Conservation (phyloP, 2,329 filamentous ascomycete species). For the Fusarium sp. region DNA sequence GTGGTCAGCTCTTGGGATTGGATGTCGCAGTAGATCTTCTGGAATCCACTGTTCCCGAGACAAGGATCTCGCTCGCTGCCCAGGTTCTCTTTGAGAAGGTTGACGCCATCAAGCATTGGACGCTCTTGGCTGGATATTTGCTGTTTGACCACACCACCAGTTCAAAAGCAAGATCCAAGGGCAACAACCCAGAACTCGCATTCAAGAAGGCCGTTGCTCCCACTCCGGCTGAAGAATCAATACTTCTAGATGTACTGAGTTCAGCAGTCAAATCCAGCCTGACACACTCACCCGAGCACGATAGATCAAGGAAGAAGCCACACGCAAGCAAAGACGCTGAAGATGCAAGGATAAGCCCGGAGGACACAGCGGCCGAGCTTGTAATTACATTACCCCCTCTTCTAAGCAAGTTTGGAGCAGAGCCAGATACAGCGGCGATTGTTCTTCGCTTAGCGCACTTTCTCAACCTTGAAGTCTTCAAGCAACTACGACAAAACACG, state of each 20-base stretch:
- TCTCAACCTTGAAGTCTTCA: slow-evolving; percentile 88
- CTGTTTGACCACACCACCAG: slow-evolving; percentile 88
- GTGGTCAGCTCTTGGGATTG: slow-evolving; percentile 59
- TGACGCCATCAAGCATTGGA: slow-evolving; percentile 86
- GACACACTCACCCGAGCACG: slow-evolving; percentile 73
- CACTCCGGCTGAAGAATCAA: slow-evolving; percentile 80
- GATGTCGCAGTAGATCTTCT: slow-evolving; percentile 68
- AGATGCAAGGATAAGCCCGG: slow-evolving; percentile 58
- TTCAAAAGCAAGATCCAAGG: slow-evolving; percentile 64
- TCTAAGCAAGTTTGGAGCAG: slow-evolving; percentile 93
- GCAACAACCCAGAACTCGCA: slow-evolving; percentile 67
- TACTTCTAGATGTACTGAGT: slow-evolving; percentile 88
- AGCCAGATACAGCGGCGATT: slow-evolving; percentile 85
- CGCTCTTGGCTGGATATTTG: slow-evolving; percentile 88
- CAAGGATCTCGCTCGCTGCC: slow-evolving; percentile 86
- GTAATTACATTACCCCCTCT: slow-evolving; percentile 85
- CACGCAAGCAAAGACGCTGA: slow-evolving; percentile 75
- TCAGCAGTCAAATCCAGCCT: slow-evolving; percentile 83
- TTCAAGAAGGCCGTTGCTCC: slow-evolving; percentile 82
- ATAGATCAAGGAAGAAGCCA: slow-evolving; percentile 69
- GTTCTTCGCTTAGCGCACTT: slow-evolving; percentile 89
- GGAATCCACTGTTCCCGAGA: slow-evolving; percentile 77
- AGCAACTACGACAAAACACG: slow-evolving; percentile 88
- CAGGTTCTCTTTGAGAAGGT: slow-evolving; percentile 88
- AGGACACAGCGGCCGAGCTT: slow-evolving; percentile 82